A percentile compares a stretch with the other conserved stretches of the same genome.
phyloP scores from a whole-genome alignment of 495 filamentous ascomycete species.

The Penicillium coprophilum region DNA sequence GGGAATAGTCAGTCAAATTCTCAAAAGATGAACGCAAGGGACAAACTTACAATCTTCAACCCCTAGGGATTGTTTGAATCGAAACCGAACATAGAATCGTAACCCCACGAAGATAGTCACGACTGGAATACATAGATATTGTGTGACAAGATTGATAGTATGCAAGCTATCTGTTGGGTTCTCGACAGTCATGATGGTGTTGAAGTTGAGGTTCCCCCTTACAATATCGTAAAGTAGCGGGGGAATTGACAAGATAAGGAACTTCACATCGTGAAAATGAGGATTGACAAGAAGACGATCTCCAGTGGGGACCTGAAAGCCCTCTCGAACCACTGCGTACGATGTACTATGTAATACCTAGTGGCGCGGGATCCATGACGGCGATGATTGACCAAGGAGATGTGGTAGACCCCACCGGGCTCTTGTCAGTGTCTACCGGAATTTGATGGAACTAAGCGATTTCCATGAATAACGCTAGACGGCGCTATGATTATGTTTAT shows the following conservation, averaged over 20 bases:
- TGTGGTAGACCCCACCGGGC: background rate
- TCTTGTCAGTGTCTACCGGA: background rate
- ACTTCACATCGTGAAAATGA: constrained; percentile 11
- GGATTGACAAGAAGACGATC: constrained; percentile 5
- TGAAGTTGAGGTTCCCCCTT: background rate
- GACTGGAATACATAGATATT: constrained; percentile 47
- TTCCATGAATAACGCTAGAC: constrained; percentile 1
- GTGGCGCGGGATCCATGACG: background rate
- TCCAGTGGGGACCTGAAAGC: constrained; percentile 1
- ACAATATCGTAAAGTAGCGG: background rate
- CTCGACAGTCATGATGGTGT: constrained; percentile 26
- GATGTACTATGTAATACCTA: background rate
- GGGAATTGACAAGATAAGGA: constrained; percentile 6
- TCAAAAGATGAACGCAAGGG: background rate
- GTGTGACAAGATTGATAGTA: constrained; percentile 44
- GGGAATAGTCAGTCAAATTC: constrained; percentile 14
- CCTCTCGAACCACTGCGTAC: constrained; percentile 3
- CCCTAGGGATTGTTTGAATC: constrained; percentile 36
- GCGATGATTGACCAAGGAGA: constrained; percentile 5
- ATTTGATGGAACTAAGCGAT: background rate
- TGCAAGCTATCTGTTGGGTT: constrained; percentile 37
- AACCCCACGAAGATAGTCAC: constrained; percentile 38
- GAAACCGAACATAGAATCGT: constrained; percentile 39
- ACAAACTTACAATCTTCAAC: constrained; percentile 44
- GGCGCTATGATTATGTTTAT: background rate